Evolutionary conservation across 2,329 filamentous ascomycete genomes (phyloP), one percentile per base, ranked within the genome.

Genomic region (Aspergillus tubingensis): DNA sequence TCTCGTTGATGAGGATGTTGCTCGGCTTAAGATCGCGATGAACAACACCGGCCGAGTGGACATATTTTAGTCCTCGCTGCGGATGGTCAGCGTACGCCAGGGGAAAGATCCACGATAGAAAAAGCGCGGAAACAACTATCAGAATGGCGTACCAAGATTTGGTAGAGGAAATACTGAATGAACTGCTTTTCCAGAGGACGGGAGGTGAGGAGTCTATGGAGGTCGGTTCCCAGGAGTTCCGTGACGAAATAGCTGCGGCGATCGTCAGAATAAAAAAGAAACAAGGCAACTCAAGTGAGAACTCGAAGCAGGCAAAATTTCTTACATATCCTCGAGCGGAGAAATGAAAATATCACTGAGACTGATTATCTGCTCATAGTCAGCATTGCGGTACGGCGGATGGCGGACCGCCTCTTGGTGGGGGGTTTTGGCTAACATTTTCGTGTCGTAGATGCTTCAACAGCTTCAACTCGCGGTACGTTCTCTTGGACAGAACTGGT

Each of bases 301-400:
- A 30, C 38, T 36, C 23, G 3, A 57, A 54, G 30, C 51, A 43
- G 54, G 41, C 39, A 76, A 88, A 41, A 67, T 21, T 17, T 51
- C 63, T 50, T 86, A 97, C 93, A 99, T 97, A 77, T 99, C 95
- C 81, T 99, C 95, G 55, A 98, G 88, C 17, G 95, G 95, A 19
- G 95, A 99, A 76, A 99, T 99, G 83, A 99, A 99, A 81, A 99
- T 99, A 78, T 99, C 95, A 82, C 93, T 98, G 72, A 99, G 86
- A 67, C 92, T 96, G 76, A 99, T 99, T 76, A 99, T 91, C 94
- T 92, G 68, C 48, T 65, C 55, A 65, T 58, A 25, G 65, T 70
- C 56, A 72, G 65, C 38, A 58, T 44, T 41, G 10, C 47, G 21
- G 11, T 50, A 48, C 13, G 19, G 48, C n/a, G 54, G 17, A 44